A percentile compares a stretch with the other conserved stretches of the same genome.
These are phyloP conservation scores for Diaporthe vexans DNA, from an alignment of 2,329 filamentous ascomycete species.

Conservation along the genomic window DNA sequence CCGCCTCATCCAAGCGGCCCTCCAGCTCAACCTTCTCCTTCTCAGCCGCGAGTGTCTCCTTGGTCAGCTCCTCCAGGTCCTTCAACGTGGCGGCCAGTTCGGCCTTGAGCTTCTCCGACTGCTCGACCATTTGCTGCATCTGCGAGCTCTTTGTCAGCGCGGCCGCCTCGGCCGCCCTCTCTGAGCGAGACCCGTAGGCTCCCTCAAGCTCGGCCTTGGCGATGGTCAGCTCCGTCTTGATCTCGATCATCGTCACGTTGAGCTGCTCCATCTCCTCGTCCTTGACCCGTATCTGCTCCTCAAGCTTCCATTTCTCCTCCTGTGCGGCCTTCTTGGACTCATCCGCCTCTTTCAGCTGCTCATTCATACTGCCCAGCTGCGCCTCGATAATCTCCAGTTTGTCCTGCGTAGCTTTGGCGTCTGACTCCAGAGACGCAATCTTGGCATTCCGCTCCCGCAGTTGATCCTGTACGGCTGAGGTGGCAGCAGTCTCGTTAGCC, in stretches of 20 bases:
- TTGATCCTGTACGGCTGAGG: slow-evolving; percentile 55
- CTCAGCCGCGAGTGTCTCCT: slow-evolving; percentile 65
- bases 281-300: slow-evolving; percentile 62
- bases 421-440: slow-evolving; percentile 60
- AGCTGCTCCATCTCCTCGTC: slow-evolving; percentile 65
- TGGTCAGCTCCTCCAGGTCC: slow-evolving; percentile 67
- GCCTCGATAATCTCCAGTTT: slow-evolving; percentile 52
- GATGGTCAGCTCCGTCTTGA: slow-evolving; percentile 73
- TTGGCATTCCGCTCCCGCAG: slow-evolving; percentile 60
- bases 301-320: slow-evolving; percentile 51
- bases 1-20: slow-evolving; percentile 56
- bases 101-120: slow-evolving; percentile 64
- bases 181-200: slow-evolving; percentile 70
- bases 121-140: slow-evolving; percentile 59
- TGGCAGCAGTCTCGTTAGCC: slow-evolving; percentile 48
- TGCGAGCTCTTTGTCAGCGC: slow-evolving; percentile 65
- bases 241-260: slow-evolving; percentile 67
- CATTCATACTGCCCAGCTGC: slow-evolving; percentile 44
- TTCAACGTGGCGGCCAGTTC: slow-evolving; percentile 65
- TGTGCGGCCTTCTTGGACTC: slow-evolving; percentile 49
- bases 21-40: slow-evolving; percentile 64
- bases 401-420: slow-evolving; percentile 55
- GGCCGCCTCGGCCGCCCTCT: slow-evolving; percentile 71
- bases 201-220: slow-evolving; percentile 73
- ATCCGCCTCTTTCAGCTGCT: slow-evolving; percentile 43